These are phyloP conservation scores for Ophiocordyceps camponoti-saundersi DNA, from an alignment of 2,329 filamentous ascomycete genomes.

Conservation along the genomic window DNA sequence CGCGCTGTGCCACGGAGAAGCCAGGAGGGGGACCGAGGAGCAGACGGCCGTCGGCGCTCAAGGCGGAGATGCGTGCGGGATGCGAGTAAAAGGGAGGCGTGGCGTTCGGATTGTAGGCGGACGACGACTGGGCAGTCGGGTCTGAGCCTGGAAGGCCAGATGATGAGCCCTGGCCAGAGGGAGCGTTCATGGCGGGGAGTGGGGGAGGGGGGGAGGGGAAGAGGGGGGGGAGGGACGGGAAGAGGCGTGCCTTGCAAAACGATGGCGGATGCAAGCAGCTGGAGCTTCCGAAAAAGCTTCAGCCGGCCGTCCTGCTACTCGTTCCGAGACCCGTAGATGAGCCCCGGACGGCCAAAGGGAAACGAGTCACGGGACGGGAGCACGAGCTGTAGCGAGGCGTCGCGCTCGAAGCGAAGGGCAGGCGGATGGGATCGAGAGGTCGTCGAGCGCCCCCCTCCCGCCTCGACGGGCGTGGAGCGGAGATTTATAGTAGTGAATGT, in stretches of 20 bases:
- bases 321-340: slow-evolving; percentile 3
- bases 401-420: no score
- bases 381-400: no score
- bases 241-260: slow-evolving; percentile 5
- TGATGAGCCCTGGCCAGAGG: slow-evolving; percentile 10
- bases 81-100: slow-evolving; percentile 26
- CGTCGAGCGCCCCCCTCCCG: no score
- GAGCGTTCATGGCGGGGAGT: slow-evolving; percentile 4
- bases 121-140: slow-evolving; percentile 3
- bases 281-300: slow-evolving; percentile 6
- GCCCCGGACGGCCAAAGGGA: not conserved
- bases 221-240: not conserved
- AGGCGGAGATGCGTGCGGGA: slow-evolving; percentile 21
- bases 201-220: not conserved
- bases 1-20: not conserved
- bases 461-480: no score
- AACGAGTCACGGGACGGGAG: no score
- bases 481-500: no score
- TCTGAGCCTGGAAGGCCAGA: slow-evolving; percentile 9
- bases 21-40: slow-evolving; percentile 4
- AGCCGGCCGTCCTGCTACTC: slow-evolving; percentile 6
- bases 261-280: slow-evolving; percentile 3
- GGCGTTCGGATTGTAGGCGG: not conserved
- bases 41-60: slow-evolving; percentile 28
- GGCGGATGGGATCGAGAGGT: no score